Evolutionary conservation across 2,329 filamentous ascomycete species (phyloP).

Genomic region (Cercospora beticola): DNA sequence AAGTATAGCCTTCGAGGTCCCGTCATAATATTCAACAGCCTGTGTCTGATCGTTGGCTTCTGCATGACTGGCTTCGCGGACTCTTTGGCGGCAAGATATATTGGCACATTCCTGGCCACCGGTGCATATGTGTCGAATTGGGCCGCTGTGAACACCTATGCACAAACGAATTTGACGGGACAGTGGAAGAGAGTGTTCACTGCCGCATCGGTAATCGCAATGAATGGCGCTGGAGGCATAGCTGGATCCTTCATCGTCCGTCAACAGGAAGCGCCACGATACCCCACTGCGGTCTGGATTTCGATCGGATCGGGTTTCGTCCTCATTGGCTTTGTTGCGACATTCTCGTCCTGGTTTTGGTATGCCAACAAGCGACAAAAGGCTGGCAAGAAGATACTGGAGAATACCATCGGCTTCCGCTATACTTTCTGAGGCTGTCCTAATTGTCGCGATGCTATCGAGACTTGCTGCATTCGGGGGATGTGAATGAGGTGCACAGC

Average conservation of each 20-base stretch:
- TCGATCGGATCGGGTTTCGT: constrained; percentile 54
- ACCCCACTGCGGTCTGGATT: constrained; percentile 66
- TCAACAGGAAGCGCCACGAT: constrained; percentile 60
- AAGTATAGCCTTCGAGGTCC: constrained; percentile 60
- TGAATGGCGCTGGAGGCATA: constrained; percentile 63
- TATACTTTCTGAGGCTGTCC: constrained; percentile 43
- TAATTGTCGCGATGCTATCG: constrained; percentile 1
- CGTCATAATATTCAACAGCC: constrained; percentile 63
- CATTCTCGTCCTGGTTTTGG: constrained; percentile 33
- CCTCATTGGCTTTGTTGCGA: constrained; percentile 32
- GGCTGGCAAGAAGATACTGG: constrained; percentile 29
- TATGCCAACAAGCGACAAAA: constrained; percentile 33
- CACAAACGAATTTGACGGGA: constrained; percentile 61
- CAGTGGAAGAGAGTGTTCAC: constrained; percentile 66
- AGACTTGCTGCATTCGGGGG: neutral
- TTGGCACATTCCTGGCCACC: constrained; percentile 65
- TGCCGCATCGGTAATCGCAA: constrained; percentile 58
- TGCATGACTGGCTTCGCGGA: constrained; percentile 63
- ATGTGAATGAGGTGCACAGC: neutral
- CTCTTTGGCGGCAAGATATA: constrained; percentile 61
- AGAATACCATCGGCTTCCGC: constrained; percentile 44
- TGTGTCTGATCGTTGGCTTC: constrained; percentile 63
- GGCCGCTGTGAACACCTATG: constrained; percentile 64
- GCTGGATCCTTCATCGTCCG: constrained; percentile 66
- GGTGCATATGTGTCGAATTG: constrained; percentile 69